Conservation (phyloP, 2,329 filamentous ascomycete species). For the Monosporascus cannonballus region DNA sequence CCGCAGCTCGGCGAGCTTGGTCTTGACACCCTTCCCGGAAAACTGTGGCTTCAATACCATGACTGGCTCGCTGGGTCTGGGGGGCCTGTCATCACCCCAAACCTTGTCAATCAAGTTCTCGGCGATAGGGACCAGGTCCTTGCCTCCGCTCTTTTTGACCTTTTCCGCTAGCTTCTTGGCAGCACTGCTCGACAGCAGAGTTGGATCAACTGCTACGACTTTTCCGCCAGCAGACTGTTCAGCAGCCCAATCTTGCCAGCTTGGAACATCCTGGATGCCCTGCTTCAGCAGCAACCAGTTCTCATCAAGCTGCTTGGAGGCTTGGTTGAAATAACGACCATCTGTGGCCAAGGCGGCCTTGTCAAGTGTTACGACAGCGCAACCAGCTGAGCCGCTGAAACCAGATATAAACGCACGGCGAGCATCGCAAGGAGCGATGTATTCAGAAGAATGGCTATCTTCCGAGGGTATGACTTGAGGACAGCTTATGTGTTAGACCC, state of each 20-base stretch:
- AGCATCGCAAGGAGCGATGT: constrained; percentile 92
- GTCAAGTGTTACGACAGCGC: constrained; percentile 77
- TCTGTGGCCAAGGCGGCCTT: constrained; percentile 91
- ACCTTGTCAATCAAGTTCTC: constrained; percentile 85
- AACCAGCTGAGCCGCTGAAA: constrained; percentile 92
- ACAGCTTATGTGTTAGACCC: constrained; percentile 10
- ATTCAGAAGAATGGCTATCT: constrained; percentile 96
- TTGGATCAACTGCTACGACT: constrained; percentile 83
- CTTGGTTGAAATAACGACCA: constrained; percentile 97
- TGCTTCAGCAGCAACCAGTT: constrained; percentile 94
- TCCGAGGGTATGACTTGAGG: constrained; percentile 83
- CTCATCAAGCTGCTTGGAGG: constrained; percentile 77
- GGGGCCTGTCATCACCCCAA: constrained; percentile 73
- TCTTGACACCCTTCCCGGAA: constrained; percentile 73
- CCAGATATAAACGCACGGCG: constrained; percentile 88
- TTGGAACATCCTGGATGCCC: constrained; percentile 86
- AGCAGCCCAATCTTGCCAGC: constrained; percentile 94
- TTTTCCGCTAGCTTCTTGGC: constrained; percentile 72
- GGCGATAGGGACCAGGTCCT: constrained; percentile 65
- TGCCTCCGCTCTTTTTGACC: constrained; percentile 79
- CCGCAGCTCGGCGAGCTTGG: constrained; percentile 81
- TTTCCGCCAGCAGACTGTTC: constrained; percentile 84
- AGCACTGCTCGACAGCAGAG: constrained; percentile 64
- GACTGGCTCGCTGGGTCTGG: constrained; percentile 69
- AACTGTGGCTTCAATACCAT: constrained; percentile 66